Conservation (phyloP, 2,329 filamentous ascomycete genomes). For the Stagonosporopsis chrysanthemi region DNA sequence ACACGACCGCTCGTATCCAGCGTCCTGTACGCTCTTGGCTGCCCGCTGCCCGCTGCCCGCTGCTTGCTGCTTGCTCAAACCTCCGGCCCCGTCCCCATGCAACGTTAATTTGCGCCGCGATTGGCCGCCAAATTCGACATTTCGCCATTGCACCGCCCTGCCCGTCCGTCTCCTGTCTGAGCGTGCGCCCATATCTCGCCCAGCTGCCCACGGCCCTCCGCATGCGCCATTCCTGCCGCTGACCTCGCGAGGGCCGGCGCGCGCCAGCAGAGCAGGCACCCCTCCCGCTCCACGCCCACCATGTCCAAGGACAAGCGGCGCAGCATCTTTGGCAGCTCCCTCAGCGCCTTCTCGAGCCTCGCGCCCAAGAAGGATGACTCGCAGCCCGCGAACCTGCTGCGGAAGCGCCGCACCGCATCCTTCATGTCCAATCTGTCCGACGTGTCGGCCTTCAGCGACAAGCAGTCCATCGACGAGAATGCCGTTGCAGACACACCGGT, state of each 20-base stretch:
- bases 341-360: constrained; percentile 40
- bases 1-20: constrained; percentile 13
- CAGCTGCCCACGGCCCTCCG: constrained; percentile 24
- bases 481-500: constrained; percentile 20
- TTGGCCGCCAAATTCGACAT: constrained; percentile 21
- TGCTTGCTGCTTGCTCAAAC: not conserved
- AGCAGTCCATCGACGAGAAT: constrained; percentile 22
- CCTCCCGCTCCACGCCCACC: constrained; percentile 24
- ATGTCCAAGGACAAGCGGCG: constrained; percentile 49
- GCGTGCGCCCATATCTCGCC: constrained; percentile 11
- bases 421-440: constrained; percentile 46
- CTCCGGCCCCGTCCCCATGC: constrained; percentile 19
- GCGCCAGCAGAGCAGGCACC: constrained; percentile 21
- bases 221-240: constrained; percentile 34
- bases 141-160: constrained; percentile 9
- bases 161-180: constrained; percentile 4
- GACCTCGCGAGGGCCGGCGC: constrained; percentile 42
- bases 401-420: constrained; percentile 49
- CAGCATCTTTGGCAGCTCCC: constrained; percentile 49
- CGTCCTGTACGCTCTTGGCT: not conserved
- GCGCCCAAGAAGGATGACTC: constrained; percentile 43
- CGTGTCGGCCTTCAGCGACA: constrained; percentile 33
- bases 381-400: constrained; percentile 46
- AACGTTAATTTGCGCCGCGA: constrained; percentile 19
- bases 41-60: not conserved